Conservation (phyloP, 2,329 filamentous ascomycete species). For the Fusarium chlamydosporum region DNA sequence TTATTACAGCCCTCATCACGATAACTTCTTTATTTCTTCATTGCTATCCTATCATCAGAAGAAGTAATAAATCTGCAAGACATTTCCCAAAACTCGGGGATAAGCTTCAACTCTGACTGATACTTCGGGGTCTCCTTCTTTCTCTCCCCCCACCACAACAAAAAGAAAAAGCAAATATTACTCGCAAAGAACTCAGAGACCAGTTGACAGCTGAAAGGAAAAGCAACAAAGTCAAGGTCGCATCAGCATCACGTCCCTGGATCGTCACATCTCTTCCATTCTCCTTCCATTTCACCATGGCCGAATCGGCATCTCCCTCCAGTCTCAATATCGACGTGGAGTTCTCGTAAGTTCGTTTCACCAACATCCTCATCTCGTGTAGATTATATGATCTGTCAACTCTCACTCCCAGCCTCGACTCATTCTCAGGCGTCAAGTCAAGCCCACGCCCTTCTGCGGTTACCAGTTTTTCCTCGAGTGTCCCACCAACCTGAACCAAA, state of each 20-base stretch:
- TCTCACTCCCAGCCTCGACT: conserved; percentile 29
- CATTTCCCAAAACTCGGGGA: neutral
- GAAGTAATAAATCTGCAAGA: neutral
- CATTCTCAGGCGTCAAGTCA: conserved; percentile 8
- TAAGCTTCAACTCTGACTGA: conserved; percentile 12
- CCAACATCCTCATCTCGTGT: conserved; percentile 22
- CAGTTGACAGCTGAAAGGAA: conserved; percentile 16
- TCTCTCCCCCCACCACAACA: conserved; percentile 12
- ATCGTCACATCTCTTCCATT: conserved; percentile 20
- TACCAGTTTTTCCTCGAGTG: conserved; percentile 22
- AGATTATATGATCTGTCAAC: conserved; percentile 50
- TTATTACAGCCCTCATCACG: neutral
- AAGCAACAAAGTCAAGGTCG: neutral
- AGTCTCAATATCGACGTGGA: conserved; percentile 76
- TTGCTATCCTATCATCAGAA: neutral
- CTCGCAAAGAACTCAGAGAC: neutral
- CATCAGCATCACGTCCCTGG: conserved; percentile 8
- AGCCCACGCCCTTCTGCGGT: conserved; percentile 21
- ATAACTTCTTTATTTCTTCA: neutral
- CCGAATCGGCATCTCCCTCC: conserved; percentile 39
- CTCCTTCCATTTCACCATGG: conserved; percentile 36
- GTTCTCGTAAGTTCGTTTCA: conserved; percentile 67
- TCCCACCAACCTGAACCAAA: conserved; percentile 29
- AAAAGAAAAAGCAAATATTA: conserved; percentile 44
- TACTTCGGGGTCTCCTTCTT: conserved; percentile 18